Conservation (phyloP, 2,329 filamentous ascomycete genomes). For the Leptographium flavum region DNA sequence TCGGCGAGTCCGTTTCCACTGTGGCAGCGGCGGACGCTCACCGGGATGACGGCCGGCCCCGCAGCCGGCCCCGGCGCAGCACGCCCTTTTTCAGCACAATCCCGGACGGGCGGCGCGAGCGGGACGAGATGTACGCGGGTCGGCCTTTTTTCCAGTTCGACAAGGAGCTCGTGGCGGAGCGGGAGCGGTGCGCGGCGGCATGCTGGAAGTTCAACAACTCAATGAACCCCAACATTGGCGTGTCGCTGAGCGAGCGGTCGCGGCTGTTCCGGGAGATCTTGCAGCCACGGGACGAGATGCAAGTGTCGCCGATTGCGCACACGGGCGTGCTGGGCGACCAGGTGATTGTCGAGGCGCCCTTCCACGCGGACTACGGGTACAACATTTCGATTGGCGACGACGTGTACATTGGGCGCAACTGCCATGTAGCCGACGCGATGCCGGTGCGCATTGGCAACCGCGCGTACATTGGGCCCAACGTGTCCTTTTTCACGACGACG, state of each 20-base stretch:
- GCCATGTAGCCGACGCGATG: slow-evolving; percentile 76
- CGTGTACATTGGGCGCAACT: slow-evolving; percentile 70
- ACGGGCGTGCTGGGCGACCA: slow-evolving; percentile 56
- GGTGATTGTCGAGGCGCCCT: slow-evolving; percentile 72
- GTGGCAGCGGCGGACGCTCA: neutral
- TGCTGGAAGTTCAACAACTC: slow-evolving; percentile 81
- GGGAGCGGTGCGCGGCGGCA: slow-evolving; percentile 69
- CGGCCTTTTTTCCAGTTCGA: slow-evolving; percentile 69
- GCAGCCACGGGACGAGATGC: slow-evolving; percentile 42
- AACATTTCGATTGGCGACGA: slow-evolving; percentile 82
- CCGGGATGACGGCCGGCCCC: too few relatives aligned
- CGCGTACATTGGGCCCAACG: slow-evolving; percentile 66
- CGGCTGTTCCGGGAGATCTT: slow-evolving; percentile 61
- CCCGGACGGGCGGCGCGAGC: slow-evolving; percentile 39
- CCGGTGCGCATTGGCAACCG: slow-evolving; percentile 69
- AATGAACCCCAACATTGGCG: slow-evolving; percentile 57
- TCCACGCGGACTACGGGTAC: slow-evolving; percentile 89
- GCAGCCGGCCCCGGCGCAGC: slow-evolving; percentile 32
- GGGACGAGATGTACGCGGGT: slow-evolving; percentile 78
- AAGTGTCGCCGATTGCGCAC: slow-evolving; percentile 39
- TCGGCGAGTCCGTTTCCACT: too few relatives aligned
- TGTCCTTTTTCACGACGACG: slow-evolving; percentile 69
- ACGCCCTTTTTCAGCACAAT: slow-evolving; percentile 35
- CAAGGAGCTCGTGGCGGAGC: slow-evolving; percentile 63
- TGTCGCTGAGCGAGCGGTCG: slow-evolving; percentile 53